Conservation (phyloP, 495 filamentous ascomycete genomes). For the Xanthoparmelia taractica region DNA sequence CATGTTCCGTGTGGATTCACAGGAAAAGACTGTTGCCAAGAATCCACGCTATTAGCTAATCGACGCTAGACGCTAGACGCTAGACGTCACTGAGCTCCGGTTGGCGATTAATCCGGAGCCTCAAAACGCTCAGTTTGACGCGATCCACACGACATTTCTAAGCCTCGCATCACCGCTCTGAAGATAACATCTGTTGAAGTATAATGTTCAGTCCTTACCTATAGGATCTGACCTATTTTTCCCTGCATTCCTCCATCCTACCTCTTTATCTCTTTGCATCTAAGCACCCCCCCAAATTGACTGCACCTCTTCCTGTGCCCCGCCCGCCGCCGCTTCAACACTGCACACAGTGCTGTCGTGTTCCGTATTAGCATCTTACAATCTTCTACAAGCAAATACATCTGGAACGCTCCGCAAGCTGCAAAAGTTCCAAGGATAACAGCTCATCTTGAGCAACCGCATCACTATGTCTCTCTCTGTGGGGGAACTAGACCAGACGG, state of each 20-base stretch:
- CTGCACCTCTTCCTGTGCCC: not conserved
- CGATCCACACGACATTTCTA: not conserved
- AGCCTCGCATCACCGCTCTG: not conserved
- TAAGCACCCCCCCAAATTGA: not conserved
- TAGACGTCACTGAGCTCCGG: not conserved
- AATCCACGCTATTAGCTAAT: too few relatives aligned
- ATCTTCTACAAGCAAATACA: not conserved
- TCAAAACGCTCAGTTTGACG: not conserved
- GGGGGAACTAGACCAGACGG: constrained; percentile 87
- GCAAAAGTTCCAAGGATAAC: not conserved
- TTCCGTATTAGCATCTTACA: not conserved
- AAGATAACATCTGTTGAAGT: not conserved
- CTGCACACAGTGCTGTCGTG: not conserved
- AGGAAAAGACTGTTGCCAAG: not conserved
- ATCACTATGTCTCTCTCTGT: constrained; percentile 61
- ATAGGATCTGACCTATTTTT: not conserved
- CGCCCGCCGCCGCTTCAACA: not conserved
- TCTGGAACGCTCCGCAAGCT: not conserved
- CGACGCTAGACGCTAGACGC: too few relatives aligned
- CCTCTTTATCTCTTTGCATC: not conserved
- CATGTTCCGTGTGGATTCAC: too few relatives aligned
- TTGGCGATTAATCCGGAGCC: not conserved
- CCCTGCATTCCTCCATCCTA: not conserved
- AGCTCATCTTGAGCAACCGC: constrained; percentile 5
- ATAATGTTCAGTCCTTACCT: not conserved